Conservation (phyloP, 208 protist genomes). For the Leishmania amazonensis region DNA sequence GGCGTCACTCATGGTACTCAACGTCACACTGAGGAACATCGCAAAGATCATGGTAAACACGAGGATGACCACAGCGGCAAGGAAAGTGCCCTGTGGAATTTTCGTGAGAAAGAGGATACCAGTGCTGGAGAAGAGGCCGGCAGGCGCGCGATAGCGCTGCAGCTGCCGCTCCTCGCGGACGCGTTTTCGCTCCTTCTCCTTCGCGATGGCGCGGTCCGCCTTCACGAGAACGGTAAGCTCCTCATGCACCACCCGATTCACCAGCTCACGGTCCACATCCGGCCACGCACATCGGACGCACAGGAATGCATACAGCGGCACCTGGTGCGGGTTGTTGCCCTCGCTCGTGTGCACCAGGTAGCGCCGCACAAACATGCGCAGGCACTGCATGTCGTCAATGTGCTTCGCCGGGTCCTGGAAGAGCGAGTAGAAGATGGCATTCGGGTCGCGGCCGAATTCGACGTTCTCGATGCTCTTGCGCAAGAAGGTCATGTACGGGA, state of each 20-base stretch:
- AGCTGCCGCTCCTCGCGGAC: slow-evolving; percentile 9
- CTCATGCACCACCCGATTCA: slow-evolving; percentile 45
- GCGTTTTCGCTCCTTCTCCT: slow-evolving; percentile 35
- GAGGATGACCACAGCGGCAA: slow-evolving; percentile 39
- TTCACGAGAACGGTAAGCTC: slow-evolving; percentile 67
- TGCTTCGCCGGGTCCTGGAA: slow-evolving; percentile 50
- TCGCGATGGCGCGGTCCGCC: slow-evolving; percentile 46
- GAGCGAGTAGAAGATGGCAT: slow-evolving; percentile 57
- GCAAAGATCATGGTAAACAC: slow-evolving; percentile 20
- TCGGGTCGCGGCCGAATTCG: slow-evolving; percentile 56
- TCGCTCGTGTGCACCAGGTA: slow-evolving; percentile 82
- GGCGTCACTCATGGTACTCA: background rate
- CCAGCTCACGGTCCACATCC: slow-evolving; percentile 53
- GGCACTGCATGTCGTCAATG: slow-evolving; percentile 75
- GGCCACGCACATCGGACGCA: slow-evolving; percentile 50
- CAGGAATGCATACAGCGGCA: slow-evolving; percentile 70
- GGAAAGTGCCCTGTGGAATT: slow-evolving; percentile 58
- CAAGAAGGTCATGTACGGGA: slow-evolving; percentile 75
- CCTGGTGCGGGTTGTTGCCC: slow-evolving; percentile 71
- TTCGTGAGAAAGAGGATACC: slow-evolving; percentile 67
- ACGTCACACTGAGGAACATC: slow-evolving; percentile 1
- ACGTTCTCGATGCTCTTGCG: slow-evolving; percentile 72
- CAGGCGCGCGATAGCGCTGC: slow-evolving; percentile 37
- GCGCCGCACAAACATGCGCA: slow-evolving; percentile 82
- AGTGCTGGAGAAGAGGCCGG: slow-evolving; percentile 51